Evolutionary conservation across 805 yeast genomes (phyloP), one percentile per base, ranked within the genome.

Genomic region (Ogataea neopini): DNA sequence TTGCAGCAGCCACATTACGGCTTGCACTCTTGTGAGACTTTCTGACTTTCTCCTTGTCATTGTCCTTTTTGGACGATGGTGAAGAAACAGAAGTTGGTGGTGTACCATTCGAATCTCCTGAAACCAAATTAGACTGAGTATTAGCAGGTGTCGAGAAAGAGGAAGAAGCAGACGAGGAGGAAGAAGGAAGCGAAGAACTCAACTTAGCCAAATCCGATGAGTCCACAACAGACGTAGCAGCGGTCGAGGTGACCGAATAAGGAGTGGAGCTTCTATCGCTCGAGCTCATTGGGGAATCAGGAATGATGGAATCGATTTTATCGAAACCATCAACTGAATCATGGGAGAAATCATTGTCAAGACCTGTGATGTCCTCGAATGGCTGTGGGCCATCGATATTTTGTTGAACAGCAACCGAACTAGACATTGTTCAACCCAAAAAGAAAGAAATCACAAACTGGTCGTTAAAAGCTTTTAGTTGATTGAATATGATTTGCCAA

Each of bases 1-100:
- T 81, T 2, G 86, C 86, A 44, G 79, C 75, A 20, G 81, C 80
- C 20, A 76, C 77, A 7, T 58, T 49, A 44, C 83, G 69, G 17
- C 58, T 59, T 3, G 60, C 57, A 6, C 61, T 52, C 52, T 60
- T 63, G 40, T 57, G 61, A 34, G 60, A 57, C 43, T 60, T 67
- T 43, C 59, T 67, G 49, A 53, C 58, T 44, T 54, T 57, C 11
- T 57, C 61, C 37, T 51, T 52, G 44, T 50, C 59, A 9, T 56
- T 61, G 52, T 56, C 62, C 28, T 51, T 51, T 34, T 49, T 48
- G 3, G 48, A 33, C 14, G 51, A 42, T 9, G 56, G 49, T 29
- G 56, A 48, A n/a, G 59, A 36, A n/a, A 54, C 37, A 22, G 54
- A 34, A 13, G 57, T 43, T 9, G 48, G 23, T 2, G 48, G 50